Evolutionary conservation across 2,329 filamentous ascomycete species (phyloP).

Genomic region (Ceratocystis albifundus): DNA sequence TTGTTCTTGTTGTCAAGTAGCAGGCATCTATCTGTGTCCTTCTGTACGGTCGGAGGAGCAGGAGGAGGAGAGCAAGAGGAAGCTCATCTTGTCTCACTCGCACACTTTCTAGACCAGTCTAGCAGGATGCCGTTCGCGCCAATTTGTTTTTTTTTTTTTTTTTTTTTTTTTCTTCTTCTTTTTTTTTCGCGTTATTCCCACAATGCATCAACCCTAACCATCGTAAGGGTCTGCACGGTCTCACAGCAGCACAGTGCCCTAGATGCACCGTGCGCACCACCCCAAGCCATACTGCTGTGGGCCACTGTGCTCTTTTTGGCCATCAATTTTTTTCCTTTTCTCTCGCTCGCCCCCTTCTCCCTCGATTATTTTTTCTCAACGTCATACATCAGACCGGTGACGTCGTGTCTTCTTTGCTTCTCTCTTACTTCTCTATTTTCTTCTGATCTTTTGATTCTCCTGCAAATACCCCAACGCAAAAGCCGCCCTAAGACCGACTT

Average conservation of each 20-base stretch:
- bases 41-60: no score
- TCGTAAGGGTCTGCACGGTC: not conserved
- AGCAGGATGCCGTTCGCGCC: not conserved
- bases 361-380: conserved; percentile 23
- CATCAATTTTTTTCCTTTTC: conserved; percentile 23
- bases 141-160: no score
- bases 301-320: conserved; percentile 15
- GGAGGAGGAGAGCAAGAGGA: no score
- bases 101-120: not conserved
- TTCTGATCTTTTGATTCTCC: conserved; percentile 3
- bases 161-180: no score
- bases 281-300: conserved; percentile 11
- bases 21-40: not conserved
- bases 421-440: conserved; percentile 9
- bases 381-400: conserved; percentile 24
- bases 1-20: not conserved
- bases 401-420: conserved; percentile 21
- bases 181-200: not conserved
- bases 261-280: conserved; percentile 3
- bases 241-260: conserved; percentile 4
- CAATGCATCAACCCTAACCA: not conserved
- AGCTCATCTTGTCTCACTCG: not conserved
- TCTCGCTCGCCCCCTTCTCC: conserved; percentile 21
- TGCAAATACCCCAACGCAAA: conserved; percentile 1
- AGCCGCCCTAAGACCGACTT: not conserved